These are phyloP conservation scores for Aspergillus ustus DNA, from an alignment of 2,329 filamentous ascomycete species.

Conservation along the genomic window DNA sequence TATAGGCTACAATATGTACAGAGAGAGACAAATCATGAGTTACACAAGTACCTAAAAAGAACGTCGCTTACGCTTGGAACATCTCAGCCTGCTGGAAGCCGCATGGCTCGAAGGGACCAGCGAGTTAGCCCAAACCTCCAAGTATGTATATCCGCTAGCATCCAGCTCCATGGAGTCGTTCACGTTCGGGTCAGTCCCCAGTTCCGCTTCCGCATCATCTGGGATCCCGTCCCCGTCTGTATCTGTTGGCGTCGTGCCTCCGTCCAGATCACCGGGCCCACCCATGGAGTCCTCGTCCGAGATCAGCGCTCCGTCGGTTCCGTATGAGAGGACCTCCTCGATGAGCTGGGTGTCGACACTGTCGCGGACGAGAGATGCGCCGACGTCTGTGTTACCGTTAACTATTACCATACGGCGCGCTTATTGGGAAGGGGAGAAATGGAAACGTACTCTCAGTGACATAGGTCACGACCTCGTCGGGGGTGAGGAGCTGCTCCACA, in stretches of 20 bases:
- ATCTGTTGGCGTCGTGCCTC: constrained; percentile 15
- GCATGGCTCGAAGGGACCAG: constrained; percentile 18
- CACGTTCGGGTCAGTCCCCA: constrained; percentile 23
- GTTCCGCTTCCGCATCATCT: constrained; percentile 19
- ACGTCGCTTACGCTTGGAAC: background rate
- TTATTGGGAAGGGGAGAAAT: background rate
- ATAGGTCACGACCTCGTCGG: constrained; percentile 18
- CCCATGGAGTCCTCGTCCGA: constrained; percentile 24
- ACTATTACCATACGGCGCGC: background rate
- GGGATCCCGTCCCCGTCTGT: constrained; percentile 26
- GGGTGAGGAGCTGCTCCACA: constrained; percentile 12
- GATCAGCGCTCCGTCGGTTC: constrained; percentile 20
- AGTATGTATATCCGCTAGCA: constrained; percentile 21
- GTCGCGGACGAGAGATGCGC: constrained; percentile 23
- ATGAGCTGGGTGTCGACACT: constrained; percentile 20
- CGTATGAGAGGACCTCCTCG: constrained; percentile 20
- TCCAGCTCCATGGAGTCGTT: constrained; percentile 22
- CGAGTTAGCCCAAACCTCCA: constrained; percentile 27
- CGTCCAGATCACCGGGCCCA: constrained; percentile 20
- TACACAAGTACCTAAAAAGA: background rate
- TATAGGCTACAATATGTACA: background rate
- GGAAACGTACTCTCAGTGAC: constrained; percentile 19
- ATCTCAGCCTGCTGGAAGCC: background rate
- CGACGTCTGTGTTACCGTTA: constrained; percentile 15
- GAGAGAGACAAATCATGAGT: background rate